phyloP scores from a whole-genome alignment of 331 rosid genomes.

The Pyrus hybrid region DNA sequence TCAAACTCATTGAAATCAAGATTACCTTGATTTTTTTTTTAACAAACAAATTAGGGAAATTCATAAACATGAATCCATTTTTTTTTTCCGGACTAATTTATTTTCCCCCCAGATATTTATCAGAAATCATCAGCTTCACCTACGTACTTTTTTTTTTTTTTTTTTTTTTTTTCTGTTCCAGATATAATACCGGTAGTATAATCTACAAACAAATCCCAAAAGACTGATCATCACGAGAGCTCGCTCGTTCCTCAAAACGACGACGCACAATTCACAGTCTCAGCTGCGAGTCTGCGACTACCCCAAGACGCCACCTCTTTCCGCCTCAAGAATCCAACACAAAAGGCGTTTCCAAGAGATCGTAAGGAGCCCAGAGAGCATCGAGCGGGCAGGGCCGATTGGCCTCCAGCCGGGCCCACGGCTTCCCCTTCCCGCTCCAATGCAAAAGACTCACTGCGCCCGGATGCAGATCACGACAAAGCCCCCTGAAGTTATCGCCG shows the following conservation, averaged over 20 bases:
- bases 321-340: conserved; percentile 39
- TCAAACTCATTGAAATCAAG: neutral
- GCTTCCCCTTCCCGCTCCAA: conserved; percentile 91
- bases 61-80: neutral
- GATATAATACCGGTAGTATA: neutral
- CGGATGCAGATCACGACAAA: conserved; percentile 73
- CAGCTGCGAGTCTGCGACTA: neutral
- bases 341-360: conserved; percentile 53
- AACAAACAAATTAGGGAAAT: neutral
- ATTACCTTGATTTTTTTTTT: neutral
- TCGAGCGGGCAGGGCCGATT: conserved; percentile 69
- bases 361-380: conserved; percentile 85
- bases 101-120: neutral
- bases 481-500: conserved; percentile 74
- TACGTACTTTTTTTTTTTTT: neutral
- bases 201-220: neutral
- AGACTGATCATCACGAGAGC: neutral
- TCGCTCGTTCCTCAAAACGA: neutral
- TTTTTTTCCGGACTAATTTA: too few relatives aligned
- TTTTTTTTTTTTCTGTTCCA: neutral
- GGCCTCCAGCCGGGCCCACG: conserved; percentile 71
- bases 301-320: neutral
- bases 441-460: conserved; percentile 85
- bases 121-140: neutral
- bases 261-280: neutral